phyloP scores from a whole-genome alignment of 2,329 filamentous ascomycete species.

The Colletotrichum cuscutae region DNA sequence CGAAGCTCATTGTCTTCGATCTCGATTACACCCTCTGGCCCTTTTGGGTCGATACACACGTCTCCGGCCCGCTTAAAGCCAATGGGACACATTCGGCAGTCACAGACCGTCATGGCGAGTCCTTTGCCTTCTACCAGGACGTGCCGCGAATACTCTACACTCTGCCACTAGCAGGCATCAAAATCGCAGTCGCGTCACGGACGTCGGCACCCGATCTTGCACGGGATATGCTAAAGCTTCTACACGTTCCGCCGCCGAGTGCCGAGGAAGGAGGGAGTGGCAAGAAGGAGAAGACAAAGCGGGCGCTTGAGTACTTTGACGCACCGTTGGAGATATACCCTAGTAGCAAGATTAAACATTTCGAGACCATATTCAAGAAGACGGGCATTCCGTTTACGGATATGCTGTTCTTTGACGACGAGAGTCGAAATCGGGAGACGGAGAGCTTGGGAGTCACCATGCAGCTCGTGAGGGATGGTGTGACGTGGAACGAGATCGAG shows the following conservation, averaged over 20 bases:
- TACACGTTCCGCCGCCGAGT: constrained; percentile 65
- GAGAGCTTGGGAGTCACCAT: constrained; percentile 84
- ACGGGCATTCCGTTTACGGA: constrained; percentile 80
- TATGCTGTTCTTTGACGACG: constrained; percentile 97
- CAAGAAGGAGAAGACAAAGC: constrained; percentile 47
- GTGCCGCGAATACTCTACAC: constrained; percentile 74
- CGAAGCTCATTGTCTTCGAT: constrained; percentile 89
- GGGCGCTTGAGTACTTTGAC: constrained; percentile 69
- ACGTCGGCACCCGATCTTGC: constrained; percentile 84
- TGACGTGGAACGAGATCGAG: constrained; percentile 81
- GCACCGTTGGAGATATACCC: constrained; percentile 76
- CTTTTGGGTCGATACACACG: constrained; percentile 97
- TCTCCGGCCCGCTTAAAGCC: constrained; percentile 75
- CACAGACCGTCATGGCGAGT: constrained; percentile 70
- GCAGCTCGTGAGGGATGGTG: constrained; percentile 82
- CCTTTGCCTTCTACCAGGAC: constrained; percentile 76
- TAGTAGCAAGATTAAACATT: constrained; percentile 86
- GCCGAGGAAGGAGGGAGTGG: constrained; percentile 36
- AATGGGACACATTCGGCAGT: constrained; percentile 53
- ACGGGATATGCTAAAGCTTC: constrained; percentile 79
- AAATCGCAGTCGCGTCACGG: constrained; percentile 80
- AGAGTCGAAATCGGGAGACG: constrained; percentile 86
- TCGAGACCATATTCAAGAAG: constrained; percentile 76
- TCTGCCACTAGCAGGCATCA: constrained; percentile 59
- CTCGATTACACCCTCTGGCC: constrained; percentile 99